A percentile compares a stretch with the other conserved stretches of the same genome.
Evolutionary conservation across 371 early-diverging fungal species (phyloP).

Genomic region (Syncephalastrum sp.): DNA sequence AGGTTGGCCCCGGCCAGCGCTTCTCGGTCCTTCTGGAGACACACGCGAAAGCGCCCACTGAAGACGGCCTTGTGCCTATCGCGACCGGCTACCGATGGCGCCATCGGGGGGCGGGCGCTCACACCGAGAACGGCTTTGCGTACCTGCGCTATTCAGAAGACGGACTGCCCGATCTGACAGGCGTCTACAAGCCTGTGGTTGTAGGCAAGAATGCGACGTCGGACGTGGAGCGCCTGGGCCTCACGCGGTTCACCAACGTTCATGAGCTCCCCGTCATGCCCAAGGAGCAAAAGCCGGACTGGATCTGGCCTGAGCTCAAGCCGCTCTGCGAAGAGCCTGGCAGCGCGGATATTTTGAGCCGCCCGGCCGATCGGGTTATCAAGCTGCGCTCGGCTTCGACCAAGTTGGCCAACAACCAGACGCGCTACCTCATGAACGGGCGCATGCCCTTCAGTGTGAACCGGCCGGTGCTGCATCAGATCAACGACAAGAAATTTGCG

Average conservation of each 20-base stretch:
- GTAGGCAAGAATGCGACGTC: background rate
- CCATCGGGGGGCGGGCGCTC: slow-evolving; percentile 4
- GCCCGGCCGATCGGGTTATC: slow-evolving; percentile 22
- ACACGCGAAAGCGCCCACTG: slow-evolving; percentile 1
- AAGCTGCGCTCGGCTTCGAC: slow-evolving; percentile 15
- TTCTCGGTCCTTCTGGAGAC: slow-evolving; percentile 33
- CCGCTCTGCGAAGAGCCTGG: slow-evolving; percentile 6
- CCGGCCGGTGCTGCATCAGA: slow-evolving; percentile 1
- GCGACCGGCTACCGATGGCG: slow-evolving; percentile 24
- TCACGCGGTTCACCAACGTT: background rate
- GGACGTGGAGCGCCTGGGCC: background rate
- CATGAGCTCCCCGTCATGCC: slow-evolving; percentile 15
- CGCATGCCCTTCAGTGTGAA: slow-evolving; percentile 10
- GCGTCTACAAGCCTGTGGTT: slow-evolving; percentile 7
- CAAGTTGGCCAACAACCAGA: slow-evolving; percentile 17
- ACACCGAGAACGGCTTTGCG: slow-evolving; percentile 20
- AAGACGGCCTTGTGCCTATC: slow-evolving; percentile 23
- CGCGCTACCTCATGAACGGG: slow-evolving; percentile 35
- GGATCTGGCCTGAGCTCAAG: slow-evolving; percentile 19
- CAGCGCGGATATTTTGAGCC: slow-evolving; percentile 17
- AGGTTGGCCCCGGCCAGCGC: slow-evolving; percentile 38
- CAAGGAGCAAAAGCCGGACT: slow-evolving; percentile 12
- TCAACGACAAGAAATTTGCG: background rate
- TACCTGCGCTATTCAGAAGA: slow-evolving; percentile 12
- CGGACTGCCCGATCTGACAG: background rate